Evolutionary conservation across 2,329 filamentous ascomycete species (phyloP), one percentile per base, ranked within the genome.

Genomic region (Penicillium nordicum): DNA sequence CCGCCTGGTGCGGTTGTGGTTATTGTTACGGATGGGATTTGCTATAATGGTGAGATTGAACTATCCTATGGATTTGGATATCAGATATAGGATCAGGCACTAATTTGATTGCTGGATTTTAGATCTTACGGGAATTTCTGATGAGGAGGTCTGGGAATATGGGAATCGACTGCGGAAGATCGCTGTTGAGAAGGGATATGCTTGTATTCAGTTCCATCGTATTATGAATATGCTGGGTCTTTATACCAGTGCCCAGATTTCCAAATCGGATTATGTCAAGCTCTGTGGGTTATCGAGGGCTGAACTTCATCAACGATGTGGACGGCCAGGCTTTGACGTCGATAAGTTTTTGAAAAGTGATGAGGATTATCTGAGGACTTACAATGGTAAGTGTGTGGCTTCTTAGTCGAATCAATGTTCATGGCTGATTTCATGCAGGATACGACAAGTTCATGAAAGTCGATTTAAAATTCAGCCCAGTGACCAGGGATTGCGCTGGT

Each of bases 81-180:
- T n/a, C 1, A 11, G 4, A 34, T 46, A 34, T 5, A 23, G 9
- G 18, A 18, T 21, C 4, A 3, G 16, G n/a, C 2, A 10, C 53
- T 56, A 30, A 56, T 29, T 18, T 16, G 12, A 18, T 25, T 11
- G 4, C 16, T n/a, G 14, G 5, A 27, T 27, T n/a, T 11, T 36
- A 56, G 53, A 56, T 52, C 49, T 56, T 6, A 56, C 53, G 4
- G 53, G 53, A 8, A 56, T 41, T 7, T 51, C 53, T 10, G 53
- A 56, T 36, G 53, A 52, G 21, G 53, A 56, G 32, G 53, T 56
- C 36, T 56, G 53, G 53, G 53, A 56, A 21, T 56, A 56, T 46
- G 53, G 53, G 21, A 56, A 52, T 46, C 53, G 36, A 56, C 41
- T 56, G n/a, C 53, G 53, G 12, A 52, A 52, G n/a, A 52, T 56